Evolutionary conservation across 2,329 filamentous ascomycete genomes (phyloP).

Genomic region (Aspergillus ibericus): DNA sequence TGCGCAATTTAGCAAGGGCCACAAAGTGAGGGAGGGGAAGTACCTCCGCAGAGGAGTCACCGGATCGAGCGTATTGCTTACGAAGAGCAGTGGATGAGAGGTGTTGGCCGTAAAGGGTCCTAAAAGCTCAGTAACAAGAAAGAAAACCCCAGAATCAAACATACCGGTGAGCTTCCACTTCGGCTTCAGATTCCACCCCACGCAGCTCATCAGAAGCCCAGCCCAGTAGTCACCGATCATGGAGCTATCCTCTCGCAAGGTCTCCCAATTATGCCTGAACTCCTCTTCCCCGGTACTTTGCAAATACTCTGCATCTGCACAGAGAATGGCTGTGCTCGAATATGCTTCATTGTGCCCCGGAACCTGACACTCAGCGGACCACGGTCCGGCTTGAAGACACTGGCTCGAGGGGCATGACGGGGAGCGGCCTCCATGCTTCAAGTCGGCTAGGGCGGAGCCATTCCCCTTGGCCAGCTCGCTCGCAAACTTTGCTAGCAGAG

Average conservation of each 20-base stretch:
- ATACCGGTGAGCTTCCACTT: constrained; percentile 40
- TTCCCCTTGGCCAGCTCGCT: constrained; percentile 27
- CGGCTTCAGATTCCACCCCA: constrained; percentile 36
- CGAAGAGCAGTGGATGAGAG: constrained; percentile 56
- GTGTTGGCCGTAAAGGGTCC: constrained; percentile 32
- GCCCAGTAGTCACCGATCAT: constrained; percentile 42
- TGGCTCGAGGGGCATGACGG: constrained; percentile 28
- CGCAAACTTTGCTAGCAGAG: constrained; percentile 27
- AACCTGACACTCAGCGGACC: constrained; percentile 30
- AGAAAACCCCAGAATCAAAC: neutral
- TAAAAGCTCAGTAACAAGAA: constrained; percentile 8
- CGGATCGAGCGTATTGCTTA: constrained; percentile 60
- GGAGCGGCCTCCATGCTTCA: constrained; percentile 29
- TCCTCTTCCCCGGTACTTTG: constrained; percentile 15
- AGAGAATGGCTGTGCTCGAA: constrained; percentile 33
- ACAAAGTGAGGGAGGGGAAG: neutral
- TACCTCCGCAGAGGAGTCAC: constrained; percentile 55
- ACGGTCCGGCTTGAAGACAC: constrained; percentile 32
- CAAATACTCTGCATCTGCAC: constrained; percentile 31
- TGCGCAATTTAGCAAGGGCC: constrained; percentile 15
- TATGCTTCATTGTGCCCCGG: constrained; percentile 29
- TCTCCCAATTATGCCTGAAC: constrained; percentile 27
- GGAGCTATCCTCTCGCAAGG: constrained; percentile 25
- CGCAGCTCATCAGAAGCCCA: constrained; percentile 36
- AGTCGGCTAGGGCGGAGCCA: constrained; percentile 29